Evolutionary conservation across 306 rosid species (phyloP).

Genomic region (Ochetophila trinervis): DNA sequence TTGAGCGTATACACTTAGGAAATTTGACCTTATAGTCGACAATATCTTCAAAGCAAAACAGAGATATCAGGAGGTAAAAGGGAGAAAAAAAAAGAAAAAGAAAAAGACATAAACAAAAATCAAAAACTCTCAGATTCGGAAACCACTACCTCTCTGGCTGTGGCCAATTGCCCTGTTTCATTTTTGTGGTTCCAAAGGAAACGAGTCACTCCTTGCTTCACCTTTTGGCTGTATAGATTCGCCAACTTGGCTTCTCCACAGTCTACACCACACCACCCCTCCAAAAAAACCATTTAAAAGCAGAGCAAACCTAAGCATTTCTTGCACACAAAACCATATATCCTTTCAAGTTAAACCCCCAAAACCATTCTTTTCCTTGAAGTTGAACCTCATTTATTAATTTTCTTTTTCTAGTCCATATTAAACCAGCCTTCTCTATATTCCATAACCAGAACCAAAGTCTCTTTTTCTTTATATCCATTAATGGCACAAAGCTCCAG

Average conservation of each 20-base stretch:
- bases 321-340: constrained; percentile 21
- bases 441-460: too few species aligned
- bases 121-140: constrained; percentile 32
- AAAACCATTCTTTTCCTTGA: constrained; percentile 1
- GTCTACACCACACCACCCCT: constrained; percentile 8
- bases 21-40: too few species aligned
- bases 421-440: too few species aligned
- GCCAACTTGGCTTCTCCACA: constrained; percentile 25
- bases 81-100: neutral
- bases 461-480: neutral
- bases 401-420: too few species aligned
- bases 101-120: constrained; percentile 13
- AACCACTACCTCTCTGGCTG: neutral
- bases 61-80: too few species aligned
- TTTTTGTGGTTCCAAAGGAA: constrained; percentile 44
- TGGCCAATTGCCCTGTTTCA: constrained; percentile 27
- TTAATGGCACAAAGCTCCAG: constrained; percentile 42
- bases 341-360: too few species aligned
- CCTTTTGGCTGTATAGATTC: constrained; percentile 31
- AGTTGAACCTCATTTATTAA: neutral
- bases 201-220: constrained; percentile 37
- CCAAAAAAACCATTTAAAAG: constrained; percentile 31
- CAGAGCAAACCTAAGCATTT: constrained; percentile 19
- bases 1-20: too few species aligned
- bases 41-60: too few species aligned